Percentiles rank a stretch among this genome's conserved stretches.
Evolutionary conservation across 2,329 filamentous ascomycete genomes (phyloP).

Genomic region (Colletotrichum phormii): DNA sequence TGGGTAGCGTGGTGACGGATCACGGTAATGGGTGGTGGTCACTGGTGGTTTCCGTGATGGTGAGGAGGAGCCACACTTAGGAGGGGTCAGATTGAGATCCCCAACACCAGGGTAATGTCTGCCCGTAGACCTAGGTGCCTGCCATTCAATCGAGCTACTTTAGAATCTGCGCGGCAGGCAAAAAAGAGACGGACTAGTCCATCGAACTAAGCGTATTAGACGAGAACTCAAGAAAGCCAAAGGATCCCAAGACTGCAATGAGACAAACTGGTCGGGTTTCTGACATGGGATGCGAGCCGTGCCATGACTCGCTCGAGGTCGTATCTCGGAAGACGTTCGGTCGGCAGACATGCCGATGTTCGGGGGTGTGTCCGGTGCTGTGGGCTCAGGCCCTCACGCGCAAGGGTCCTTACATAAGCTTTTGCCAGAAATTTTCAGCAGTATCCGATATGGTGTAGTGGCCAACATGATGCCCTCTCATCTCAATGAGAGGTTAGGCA

Average conservation of each 20-base stretch:
- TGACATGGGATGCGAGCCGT: slow-evolving; percentile 8
- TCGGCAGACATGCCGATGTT: neutral
- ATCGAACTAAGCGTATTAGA: neutral
- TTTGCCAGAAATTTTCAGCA: fast-evolving
- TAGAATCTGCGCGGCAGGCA: neutral
- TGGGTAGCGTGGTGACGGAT: neutral
- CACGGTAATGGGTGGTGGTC: too few relatives aligned
- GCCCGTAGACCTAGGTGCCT: neutral
- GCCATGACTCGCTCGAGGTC: slow-evolving; percentile 23
- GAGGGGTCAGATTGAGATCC: neutral
- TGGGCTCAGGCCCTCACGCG: fast-evolving
- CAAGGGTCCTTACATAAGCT: neutral
- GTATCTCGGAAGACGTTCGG: neutral
- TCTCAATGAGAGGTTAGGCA: slow-evolving; percentile 11
- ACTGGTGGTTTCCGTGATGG: neutral
- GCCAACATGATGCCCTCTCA: slow-evolving; percentile 34
- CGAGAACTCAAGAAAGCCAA: neutral
- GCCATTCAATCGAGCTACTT: neutral
- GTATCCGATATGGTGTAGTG: slow-evolving; percentile 33
- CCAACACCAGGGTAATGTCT: neutral
- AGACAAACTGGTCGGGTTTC: neutral
- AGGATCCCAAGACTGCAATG: neutral
- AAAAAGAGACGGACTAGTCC: neutral
- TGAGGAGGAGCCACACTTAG: too few relatives aligned
- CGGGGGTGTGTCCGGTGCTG: neutral